These are phyloP conservation scores for Fusarium newnesense DNA, from an alignment of 2,329 filamentous ascomycete genomes.

Conservation along the genomic window DNA sequence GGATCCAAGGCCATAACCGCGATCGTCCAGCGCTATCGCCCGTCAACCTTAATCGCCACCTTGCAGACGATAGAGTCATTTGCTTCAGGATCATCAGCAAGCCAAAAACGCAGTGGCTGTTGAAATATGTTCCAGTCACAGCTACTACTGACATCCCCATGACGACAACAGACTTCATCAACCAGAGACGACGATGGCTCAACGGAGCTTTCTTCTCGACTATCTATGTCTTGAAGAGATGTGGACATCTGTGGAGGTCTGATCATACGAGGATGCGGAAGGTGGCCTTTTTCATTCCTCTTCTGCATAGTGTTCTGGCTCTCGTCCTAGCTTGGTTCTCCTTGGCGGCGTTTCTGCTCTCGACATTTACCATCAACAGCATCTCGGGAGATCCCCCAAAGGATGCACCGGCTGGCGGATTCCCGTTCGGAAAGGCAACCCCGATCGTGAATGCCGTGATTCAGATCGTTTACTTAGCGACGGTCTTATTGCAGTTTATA, in stretches of 20 bases:
- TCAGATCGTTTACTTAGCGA: conserved; percentile 4
- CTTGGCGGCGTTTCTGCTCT: background rate
- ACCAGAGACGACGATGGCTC: background rate
- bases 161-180: background rate
- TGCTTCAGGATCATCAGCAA: conserved; percentile 11
- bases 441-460: background rate
- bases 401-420: background rate
- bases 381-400: conserved; percentile 6
- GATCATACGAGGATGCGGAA: background rate
- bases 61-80: background rate
- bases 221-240: conserved; percentile 5
- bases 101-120: background rate
- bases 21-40: background rate
- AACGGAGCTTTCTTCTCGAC: conserved; percentile 5
- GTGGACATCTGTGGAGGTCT: background rate
- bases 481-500: conserved; percentile 16
- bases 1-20: background rate
- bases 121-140: background rate
- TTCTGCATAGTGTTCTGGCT: conserved; percentile 6
- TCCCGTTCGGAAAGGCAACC: conserved; percentile 22
- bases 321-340: conserved; percentile 26
- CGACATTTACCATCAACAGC: conserved; percentile 16
- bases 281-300: background rate
- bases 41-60: background rate
- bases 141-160: background rate